Conservation (phyloP, 768 basidiomycete species). For the Amanita rimosa region DNA sequence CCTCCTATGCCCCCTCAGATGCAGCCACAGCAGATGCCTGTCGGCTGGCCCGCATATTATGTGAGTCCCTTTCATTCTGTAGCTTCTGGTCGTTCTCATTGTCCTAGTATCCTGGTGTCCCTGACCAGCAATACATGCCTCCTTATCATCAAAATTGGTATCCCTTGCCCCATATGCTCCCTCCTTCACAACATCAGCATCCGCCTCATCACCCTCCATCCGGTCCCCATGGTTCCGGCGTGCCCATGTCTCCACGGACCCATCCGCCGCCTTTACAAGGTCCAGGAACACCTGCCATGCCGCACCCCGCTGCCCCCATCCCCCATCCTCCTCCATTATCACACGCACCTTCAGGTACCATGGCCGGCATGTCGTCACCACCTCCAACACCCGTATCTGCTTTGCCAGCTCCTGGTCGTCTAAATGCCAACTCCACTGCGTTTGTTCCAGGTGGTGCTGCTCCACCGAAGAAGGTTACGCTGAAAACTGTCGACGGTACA, state of each 20-base stretch:
- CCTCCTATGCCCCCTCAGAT: constrained; percentile 26
- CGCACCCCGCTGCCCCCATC: constrained; percentile 35
- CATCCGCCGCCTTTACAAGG: constrained; percentile 39
- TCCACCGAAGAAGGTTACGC: constrained; percentile 30
- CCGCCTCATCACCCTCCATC: constrained; percentile 42
- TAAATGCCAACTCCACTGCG: constrained; percentile 52
- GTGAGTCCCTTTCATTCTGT: constrained; percentile 27
- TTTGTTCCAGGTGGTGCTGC: constrained; percentile 49
- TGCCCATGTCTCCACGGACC: constrained; percentile 65
- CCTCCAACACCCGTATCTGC: constrained; percentile 56
- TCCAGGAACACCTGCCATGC: constrained; percentile 58
- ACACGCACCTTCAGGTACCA: constrained; percentile 32
- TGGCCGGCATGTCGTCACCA: constrained; percentile 45
- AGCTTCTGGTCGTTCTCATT: constrained; percentile 6
- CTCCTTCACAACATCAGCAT: constrained; percentile 19
- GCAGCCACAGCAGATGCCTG: constrained; percentile 27
- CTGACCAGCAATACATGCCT: constrained; percentile 37
- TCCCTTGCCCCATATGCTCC: constrained; percentile 24
- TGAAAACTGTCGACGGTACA: constrained; percentile 55
- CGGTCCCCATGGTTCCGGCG: constrained; percentile 32
- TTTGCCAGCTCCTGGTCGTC: constrained; percentile 27
- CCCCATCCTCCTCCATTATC: constrained; percentile 40
- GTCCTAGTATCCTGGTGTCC: constrained; percentile 27
- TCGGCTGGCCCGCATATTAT: constrained; percentile 40
- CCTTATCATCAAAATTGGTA: constrained; percentile 25